A percentile compares a stretch with the other conserved stretches of the same genome.
phyloP scores from a whole-genome alignment of 2,329 filamentous ascomycete species.

The Lachnellula subtilissima region DNA sequence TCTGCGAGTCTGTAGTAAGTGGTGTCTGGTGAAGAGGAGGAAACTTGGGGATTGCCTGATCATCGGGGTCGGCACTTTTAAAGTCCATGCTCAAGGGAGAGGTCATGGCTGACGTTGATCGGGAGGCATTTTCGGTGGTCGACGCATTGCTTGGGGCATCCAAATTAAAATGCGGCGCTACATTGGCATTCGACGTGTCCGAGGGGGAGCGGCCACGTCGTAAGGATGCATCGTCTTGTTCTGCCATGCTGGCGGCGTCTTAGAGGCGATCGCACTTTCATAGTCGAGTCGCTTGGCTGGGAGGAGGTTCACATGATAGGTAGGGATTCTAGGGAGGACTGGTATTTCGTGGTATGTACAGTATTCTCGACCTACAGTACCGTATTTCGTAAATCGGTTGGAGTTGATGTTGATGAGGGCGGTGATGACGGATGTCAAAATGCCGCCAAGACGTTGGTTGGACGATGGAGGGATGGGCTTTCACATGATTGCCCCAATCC shows the following conservation, averaged over 20 bases:
- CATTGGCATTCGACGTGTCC: slow-evolving; percentile 13
- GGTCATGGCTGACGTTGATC: slow-evolving; percentile 30
- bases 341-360: not conserved
- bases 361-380: too few species aligned
- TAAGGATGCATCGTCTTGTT: slow-evolving; percentile 23
- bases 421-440: not conserved
- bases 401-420: not conserved
- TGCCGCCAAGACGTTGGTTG: not conserved
- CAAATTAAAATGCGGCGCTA: slow-evolving; percentile 20
- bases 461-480: too few species aligned
- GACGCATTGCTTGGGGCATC: slow-evolving; percentile 22
- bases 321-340: too few species aligned
- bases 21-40: slow-evolving; percentile 24
- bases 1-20: slow-evolving; percentile 15
- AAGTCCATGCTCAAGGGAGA: slow-evolving; percentile 30
- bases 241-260: slow-evolving; percentile 25
- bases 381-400: not conserved
- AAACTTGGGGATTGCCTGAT: slow-evolving; percentile 25
- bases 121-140: slow-evolving; percentile 22
- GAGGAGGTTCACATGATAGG: too few species aligned
- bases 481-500: not conserved
- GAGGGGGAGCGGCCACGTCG: slow-evolving; percentile 25
- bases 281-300: not conserved
- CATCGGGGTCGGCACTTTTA: slow-evolving; percentile 16
- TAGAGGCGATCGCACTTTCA: slow-evolving; percentile 8